Percentiles rank a stretch among this genome's conserved stretches.
phyloP scores from a whole-genome alignment of 1,284 basidiomycete genomes.

The Tylopilus orsonianus region DNA sequence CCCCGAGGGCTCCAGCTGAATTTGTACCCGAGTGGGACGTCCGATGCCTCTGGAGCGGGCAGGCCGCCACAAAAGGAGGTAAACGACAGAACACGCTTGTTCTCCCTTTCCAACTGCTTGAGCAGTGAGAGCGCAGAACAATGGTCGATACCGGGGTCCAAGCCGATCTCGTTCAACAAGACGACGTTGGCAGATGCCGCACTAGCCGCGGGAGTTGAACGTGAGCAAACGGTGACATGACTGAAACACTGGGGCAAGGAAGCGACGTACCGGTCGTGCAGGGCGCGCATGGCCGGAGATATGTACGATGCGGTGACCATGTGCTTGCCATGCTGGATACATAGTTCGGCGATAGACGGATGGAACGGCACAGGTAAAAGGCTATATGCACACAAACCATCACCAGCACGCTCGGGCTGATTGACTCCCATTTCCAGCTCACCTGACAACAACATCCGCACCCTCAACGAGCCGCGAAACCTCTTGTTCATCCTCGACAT shows the following conservation, averaged over 20 bases:
- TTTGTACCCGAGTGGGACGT: slow-evolving; percentile 83
- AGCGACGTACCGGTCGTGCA: slow-evolving; percentile 60
- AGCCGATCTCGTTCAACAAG: slow-evolving; percentile 89
- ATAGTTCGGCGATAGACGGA: slow-evolving; percentile 70
- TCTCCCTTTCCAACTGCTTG: slow-evolving; percentile 53
- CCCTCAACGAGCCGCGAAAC: slow-evolving; percentile 55
- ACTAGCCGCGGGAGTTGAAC: slow-evolving; percentile 40
- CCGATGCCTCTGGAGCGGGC: slow-evolving; percentile 73
- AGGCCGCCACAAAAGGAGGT: slow-evolving; percentile 94
- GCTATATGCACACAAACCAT: slow-evolving; percentile 41
- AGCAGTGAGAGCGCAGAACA: slow-evolving; percentile 85
- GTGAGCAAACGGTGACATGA: not conserved
- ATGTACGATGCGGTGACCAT: slow-evolving; percentile 94
- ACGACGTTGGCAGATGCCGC: slow-evolving; percentile 71
- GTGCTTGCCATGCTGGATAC: slow-evolving; percentile 74
- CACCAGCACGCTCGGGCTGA: not conserved
- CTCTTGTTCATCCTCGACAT: slow-evolving; percentile 55
- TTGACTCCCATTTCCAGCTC: slow-evolving; percentile 21
- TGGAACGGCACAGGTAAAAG: slow-evolving; percentile 83
- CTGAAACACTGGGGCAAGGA: not conserved
- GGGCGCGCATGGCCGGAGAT: slow-evolving; percentile 73
- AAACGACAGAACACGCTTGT: slow-evolving; percentile 74
- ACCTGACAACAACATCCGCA: slow-evolving; percentile 72
- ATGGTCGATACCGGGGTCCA: slow-evolving; percentile 97
- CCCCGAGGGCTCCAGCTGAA: slow-evolving; percentile 95